Evolutionary conservation across 169 alveolate species (phyloP).

Genomic region (Sarcocystis neurona): DNA sequence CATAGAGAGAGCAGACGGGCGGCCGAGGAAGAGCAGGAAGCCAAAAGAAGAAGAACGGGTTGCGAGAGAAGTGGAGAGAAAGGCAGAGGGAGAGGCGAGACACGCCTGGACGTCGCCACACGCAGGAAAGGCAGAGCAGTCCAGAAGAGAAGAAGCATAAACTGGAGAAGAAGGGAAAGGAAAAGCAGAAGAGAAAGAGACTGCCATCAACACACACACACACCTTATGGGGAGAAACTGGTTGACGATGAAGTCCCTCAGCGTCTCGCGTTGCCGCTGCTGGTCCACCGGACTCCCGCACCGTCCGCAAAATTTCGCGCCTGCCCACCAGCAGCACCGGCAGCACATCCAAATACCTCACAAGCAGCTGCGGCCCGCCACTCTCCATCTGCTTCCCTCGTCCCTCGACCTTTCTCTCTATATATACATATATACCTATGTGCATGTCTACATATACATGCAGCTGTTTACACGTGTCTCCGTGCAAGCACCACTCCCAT

Average conservation of each 20-base stretch:
- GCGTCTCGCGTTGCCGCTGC: constrained; percentile 50
- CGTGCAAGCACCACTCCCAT: no score
- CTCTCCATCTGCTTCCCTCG: neutral
- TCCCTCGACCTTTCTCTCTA: neutral
- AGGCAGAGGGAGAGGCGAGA: neutral
- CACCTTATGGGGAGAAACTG: constrained; percentile 49
- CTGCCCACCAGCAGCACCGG: constrained; percentile 10
- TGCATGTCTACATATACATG: neutral
- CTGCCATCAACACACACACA: neutral
- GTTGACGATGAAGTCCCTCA: constrained; percentile 32
- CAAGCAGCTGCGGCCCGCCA: neutral
- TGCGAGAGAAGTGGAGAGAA: neutral
- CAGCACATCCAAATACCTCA: neutral
- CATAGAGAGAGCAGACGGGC: no score
- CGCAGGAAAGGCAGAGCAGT: neutral
- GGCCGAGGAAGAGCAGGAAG: no score
- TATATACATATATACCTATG: neutral
- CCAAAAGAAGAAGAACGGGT: neutral
- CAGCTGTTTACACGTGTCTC: no score
- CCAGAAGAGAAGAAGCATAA: neutral
- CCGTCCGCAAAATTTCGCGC: constrained; percentile 36
- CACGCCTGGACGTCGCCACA: neutral
- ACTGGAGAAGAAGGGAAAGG: neutral
- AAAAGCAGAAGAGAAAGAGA: neutral
- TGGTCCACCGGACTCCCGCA: constrained; percentile 45